Evolutionary conservation across 768 basidiomycete species (phyloP), one percentile per base, ranked within the genome.

Genomic region (Clavaria fumosa): DNA sequence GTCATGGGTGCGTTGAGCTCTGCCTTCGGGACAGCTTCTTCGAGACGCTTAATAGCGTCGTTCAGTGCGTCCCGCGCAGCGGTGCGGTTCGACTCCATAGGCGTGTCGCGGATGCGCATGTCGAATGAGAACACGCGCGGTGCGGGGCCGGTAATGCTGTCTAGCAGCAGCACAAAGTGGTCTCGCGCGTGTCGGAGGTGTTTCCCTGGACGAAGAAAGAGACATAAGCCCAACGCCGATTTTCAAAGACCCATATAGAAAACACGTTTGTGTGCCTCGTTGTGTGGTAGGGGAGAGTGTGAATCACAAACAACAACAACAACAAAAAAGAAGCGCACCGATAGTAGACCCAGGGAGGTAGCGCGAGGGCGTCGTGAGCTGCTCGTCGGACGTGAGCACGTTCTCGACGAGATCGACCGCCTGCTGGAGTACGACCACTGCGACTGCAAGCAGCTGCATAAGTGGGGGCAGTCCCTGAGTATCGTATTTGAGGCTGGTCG

Each of bases 271-370:
- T n/a, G n/a, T n/a, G n/a, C n/a, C n/a, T n/a, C n/a, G n/a, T n/a
- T n/a, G n/a, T n/a, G n/a, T n/a, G n/a, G n/a, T n/a, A n/a, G n/a
- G n/a, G n/a, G n/a, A n/a, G n/a, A n/a, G n/a, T n/a, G n/a, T n/a
- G n/a, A n/a, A n/a, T n/a, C n/a, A n/a, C n/a, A n/a, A n/a, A n/a
- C n/a, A n/a, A n/a, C n/a, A n/a, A n/a, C n/a, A n/a, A n/a, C n/a
- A n/a, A n/a, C n/a, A n/a, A n/a, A n/a, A n/a, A n/a, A 38, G 23
- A 20, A 3, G 12, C 4, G 41, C 54, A 83, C 84, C 84, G 40
- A 89, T 89, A 4, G 85, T 86, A 7, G 83, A 85, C 11, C 85
- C 85, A n/a, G 83, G 81, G 36, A 89, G 64, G 48, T 69, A 75
- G 50, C 71, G 67, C n/a, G 83, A 85, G 38, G 68, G 62, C 11